Evolutionary conservation across 2,329 filamentous ascomycete species (phyloP), one percentile per base, ranked within the genome.

Genomic region (Pezizomycotina sp.): DNA sequence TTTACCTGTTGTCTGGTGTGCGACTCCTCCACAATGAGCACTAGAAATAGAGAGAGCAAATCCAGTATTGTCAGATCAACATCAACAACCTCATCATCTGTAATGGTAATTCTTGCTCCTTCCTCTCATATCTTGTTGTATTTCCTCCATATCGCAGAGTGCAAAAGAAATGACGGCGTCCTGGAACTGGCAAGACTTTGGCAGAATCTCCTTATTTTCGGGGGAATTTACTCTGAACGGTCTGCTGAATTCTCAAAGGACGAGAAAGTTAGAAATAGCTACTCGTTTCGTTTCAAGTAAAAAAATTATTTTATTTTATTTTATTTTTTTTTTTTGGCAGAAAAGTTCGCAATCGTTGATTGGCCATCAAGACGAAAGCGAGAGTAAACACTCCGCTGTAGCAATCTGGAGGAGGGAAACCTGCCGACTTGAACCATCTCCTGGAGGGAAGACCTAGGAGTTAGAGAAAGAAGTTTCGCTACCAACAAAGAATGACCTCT

Each of bases 371-470:
- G 13, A 12, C 6, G 27, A 8, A 30, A 12, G 21, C 21, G 27
- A 9, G n/a, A 18, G 27, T 7, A 19, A 6, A 12, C 9, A 19
- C 20, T 29, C 20, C 13, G 27, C n/a, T 28, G 15, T 13, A 30
- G 30, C 33, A 28, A 27, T 33, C 20, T 13, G 9, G 6, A 8
- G 15, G 12, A 4, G 29, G 31, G 45, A 38, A 48, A 77, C 74
- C 68, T 76, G 95, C 89, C 86, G 66, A 98, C 84, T 77, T 98
- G 86, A 52, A 93, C 81, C 89, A 98, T 98, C 69, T 98, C 89
- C 82, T 95, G 65, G 55, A 62, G 52, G 58, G 50, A 56, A 10
- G 13, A 32, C n/a, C 22, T 28, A 7, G 27, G 8, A 14, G 8
- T n/a, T n/a, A 8, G 22, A 24, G 22, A n/a, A 24, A 8, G n/a